Conservation (phyloP, 768 basidiomycete genomes). For the Termitomyces sp. region DNA sequence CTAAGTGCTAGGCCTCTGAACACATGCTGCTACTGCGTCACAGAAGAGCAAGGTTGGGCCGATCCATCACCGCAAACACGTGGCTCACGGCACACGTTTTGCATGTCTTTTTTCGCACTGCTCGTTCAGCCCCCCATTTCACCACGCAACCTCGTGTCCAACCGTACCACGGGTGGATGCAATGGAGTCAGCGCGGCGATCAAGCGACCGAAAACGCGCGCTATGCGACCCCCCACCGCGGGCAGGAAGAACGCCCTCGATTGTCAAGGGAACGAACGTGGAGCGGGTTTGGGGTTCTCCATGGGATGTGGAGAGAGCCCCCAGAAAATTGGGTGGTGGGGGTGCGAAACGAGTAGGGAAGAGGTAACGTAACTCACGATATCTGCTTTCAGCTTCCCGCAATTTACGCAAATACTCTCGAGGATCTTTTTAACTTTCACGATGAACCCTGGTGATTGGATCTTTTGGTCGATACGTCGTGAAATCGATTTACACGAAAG, state of each 20-base stretch:
- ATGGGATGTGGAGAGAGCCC: constrained; percentile 90
- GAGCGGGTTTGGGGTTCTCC: constrained; percentile 95
- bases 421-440: constrained; percentile 99
- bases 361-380: constrained; percentile 82
- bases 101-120: constrained; percentile 74
- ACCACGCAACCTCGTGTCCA: constrained; percentile 88
- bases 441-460: constrained; percentile 73
- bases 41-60: constrained; percentile 57
- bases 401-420: constrained; percentile 98
- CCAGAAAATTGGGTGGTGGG: constrained; percentile 96
- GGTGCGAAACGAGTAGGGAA: constrained; percentile 93
- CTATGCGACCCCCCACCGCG: constrained; percentile 54
- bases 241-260: constrained; percentile 81
- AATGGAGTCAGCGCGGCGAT: constrained; percentile 76
- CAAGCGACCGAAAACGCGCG: constrained; percentile 95
- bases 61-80: constrained; percentile 38
- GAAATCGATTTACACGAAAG: neutral
- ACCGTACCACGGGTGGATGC: constrained; percentile 64
- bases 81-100: constrained; percentile 29
- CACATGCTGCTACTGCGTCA: constrained; percentile 64
- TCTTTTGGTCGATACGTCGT: neutral
- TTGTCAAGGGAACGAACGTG: constrained; percentile 71
- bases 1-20: constrained; percentile 58
- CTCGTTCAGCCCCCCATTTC: constrained; percentile 99
- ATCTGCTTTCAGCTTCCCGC: constrained; percentile 96